Evolutionary conservation across 345 rosid species (phyloP).

Genomic region (Populus deltoides): DNA sequence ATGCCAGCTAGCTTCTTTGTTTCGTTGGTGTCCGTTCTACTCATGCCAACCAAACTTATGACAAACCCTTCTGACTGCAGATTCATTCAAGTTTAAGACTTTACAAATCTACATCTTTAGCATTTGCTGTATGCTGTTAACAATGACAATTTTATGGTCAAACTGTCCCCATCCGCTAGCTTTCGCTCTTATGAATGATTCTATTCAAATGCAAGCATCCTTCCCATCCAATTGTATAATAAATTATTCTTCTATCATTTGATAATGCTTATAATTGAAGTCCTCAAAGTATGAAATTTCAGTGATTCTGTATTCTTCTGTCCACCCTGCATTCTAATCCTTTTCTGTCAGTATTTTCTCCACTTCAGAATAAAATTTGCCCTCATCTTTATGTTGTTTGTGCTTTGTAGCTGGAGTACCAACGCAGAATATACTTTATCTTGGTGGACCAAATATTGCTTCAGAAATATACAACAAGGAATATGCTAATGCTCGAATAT

Average conservation of each 20-base stretch:
- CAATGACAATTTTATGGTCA: background rate
- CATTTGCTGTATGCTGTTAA: background rate
- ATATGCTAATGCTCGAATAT: constrained; percentile 96
- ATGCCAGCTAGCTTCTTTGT: background rate
- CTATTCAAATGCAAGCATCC: background rate
- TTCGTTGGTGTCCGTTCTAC: background rate
- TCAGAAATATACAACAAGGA: constrained; percentile 91
- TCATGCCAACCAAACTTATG: background rate
- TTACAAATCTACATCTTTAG: background rate
- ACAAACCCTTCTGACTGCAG: too few species aligned
- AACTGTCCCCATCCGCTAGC: background rate
- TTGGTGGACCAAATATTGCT: constrained; percentile 98
- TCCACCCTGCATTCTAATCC: background rate
- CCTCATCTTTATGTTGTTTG: background rate
- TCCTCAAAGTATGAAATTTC: background rate
- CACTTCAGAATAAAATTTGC: background rate
- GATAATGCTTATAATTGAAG: background rate
- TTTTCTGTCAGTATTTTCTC: background rate
- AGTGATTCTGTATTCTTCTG: background rate
- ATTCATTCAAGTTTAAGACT: too few species aligned
- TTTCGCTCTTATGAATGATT: background rate
- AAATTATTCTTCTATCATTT: background rate
- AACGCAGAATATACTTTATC: constrained; percentile 76
- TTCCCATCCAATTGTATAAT: background rate
- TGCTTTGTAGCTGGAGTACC: constrained; percentile 66